Conservation (phyloP, 768 basidiomycete genomes). For the Omphalotus guepiniiformis region DNA sequence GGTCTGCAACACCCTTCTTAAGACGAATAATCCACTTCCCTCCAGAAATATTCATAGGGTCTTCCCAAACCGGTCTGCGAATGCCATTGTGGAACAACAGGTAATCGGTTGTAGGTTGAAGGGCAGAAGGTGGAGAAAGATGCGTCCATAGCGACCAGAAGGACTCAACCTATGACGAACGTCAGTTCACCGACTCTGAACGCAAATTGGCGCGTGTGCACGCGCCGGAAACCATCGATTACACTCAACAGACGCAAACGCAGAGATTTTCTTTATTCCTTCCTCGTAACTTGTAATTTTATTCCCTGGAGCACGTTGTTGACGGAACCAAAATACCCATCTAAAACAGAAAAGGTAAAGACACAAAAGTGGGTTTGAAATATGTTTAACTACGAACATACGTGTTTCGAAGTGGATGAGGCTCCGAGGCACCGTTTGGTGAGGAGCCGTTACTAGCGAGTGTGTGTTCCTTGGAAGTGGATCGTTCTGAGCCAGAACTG, state of each 20-base stretch:
- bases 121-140: slow-evolving; percentile 75
- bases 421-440: slow-evolving; percentile 31
- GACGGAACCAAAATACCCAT: slow-evolving; percentile 91
- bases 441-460: slow-evolving; percentile 29
- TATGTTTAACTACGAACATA: slow-evolving; percentile 58
- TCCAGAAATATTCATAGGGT: slow-evolving; percentile 80
- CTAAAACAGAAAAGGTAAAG: slow-evolving; percentile 32
- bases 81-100: slow-evolving; percentile 86
- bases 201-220: neutral
- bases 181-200: neutral
- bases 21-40: slow-evolving; percentile 96
- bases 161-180: slow-evolving; percentile 69
- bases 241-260: slow-evolving; percentile 70
- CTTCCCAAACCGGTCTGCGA: slow-evolving; percentile 93
- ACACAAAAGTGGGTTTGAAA: slow-evolving; percentile 15
- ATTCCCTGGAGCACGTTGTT: slow-evolving; percentile 85
- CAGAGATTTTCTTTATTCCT: slow-evolving; percentile 88
- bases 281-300: slow-evolving; percentile 92
- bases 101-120: slow-evolving; percentile 90
- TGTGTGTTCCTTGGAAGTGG: slow-evolving; percentile 37
- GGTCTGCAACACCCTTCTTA: slow-evolving; percentile 85
- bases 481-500: slow-evolving; percentile 36
- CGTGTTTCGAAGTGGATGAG: slow-evolving; percentile 81
- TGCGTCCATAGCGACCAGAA: slow-evolving; percentile 96
- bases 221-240: slow-evolving; percentile 10